Evolutionary conservation across 2,329 filamentous ascomycete species (phyloP), one percentile per base, ranked within the genome.

Genomic region (Dactylellina cionopaga): DNA sequence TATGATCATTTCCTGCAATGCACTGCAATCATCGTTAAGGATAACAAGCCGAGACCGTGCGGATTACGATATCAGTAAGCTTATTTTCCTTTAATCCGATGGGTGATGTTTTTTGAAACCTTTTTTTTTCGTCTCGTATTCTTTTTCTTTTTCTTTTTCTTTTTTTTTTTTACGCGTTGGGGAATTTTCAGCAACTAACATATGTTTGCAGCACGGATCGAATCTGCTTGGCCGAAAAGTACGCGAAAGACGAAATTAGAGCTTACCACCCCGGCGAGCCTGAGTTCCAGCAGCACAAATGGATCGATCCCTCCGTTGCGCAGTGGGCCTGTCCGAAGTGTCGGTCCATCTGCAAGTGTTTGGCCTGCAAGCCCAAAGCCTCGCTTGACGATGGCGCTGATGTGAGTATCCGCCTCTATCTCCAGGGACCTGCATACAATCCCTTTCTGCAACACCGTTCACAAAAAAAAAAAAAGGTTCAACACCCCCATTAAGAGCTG

Each of bases 281-380:
- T 10, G 66, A 71, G 44, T 71, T 71, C 44, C 58, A 64, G 17
- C 51, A 58, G 37, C 66, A 71, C 33, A 62, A 54, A 59, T 71
- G 66, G 66, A 44, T 56, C 7, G 66, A 71, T 43, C 49, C 58
- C 6, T 58, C 66, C 7, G 29, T 49, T 15, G 33, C 66, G 6
- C 66, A 71, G 22, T 71, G 66, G 66, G 66, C 66, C n/a, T 71
- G 66, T 22, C 66, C 66, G 2, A 71, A 71, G 41, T 71, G 66
- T 22, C 58, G 66, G 7, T 37, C 49, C 0, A 71, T 71, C 51
- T 71, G 66, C 66, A 71, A 71, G 35, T 71, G 66, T 19, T 25
- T 71, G 22, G 66, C 66, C n/a, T 71, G 66, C 46, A 71, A 71
- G 29, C 66, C 66, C 9, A 71, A 71, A 52, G 64, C 49, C 0